Conservation (phyloP, 257 asterid species). For the Solanum pennellii region DNA sequence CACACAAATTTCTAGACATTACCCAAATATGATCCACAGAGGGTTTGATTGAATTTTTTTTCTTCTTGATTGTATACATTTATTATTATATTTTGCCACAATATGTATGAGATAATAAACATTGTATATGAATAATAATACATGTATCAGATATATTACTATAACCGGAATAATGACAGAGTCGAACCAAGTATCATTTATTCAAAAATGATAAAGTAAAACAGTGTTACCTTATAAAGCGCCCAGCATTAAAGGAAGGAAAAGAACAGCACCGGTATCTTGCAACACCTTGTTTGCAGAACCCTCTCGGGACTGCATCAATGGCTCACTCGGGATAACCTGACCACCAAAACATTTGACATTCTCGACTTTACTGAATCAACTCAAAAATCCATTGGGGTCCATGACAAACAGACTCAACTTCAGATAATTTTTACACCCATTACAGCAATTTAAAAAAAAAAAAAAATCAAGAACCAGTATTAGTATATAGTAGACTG, state of each 20-base stretch:
- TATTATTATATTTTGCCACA: background rate
- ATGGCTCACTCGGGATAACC: constrained; percentile 68
- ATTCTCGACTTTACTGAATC: constrained; percentile 69
- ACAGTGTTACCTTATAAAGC: constrained; percentile 55
- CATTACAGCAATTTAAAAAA: background rate
- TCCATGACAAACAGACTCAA: background rate
- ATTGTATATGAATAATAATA: background rate
- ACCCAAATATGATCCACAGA: background rate
- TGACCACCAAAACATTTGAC: constrained; percentile 71
- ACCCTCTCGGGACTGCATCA: constrained; percentile 65
- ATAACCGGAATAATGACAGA: background rate
- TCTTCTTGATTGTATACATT: background rate
- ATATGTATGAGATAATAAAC: background rate
- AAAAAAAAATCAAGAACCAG: background rate
- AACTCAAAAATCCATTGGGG: background rate
- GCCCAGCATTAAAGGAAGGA: constrained; percentile 76
- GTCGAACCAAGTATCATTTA: background rate
- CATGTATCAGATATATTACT: background rate
- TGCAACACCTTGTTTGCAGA: constrained; percentile 53
- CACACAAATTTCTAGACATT: background rate
- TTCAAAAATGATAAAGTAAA: background rate
- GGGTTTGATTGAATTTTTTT: background rate
- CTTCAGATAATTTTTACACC: background rate
- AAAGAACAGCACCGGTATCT: constrained; percentile 67
- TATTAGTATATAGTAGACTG: background rate